phyloP scores from a whole-genome alignment of 2,329 filamentous ascomycete species.

The Alternaria metachromatica region DNA sequence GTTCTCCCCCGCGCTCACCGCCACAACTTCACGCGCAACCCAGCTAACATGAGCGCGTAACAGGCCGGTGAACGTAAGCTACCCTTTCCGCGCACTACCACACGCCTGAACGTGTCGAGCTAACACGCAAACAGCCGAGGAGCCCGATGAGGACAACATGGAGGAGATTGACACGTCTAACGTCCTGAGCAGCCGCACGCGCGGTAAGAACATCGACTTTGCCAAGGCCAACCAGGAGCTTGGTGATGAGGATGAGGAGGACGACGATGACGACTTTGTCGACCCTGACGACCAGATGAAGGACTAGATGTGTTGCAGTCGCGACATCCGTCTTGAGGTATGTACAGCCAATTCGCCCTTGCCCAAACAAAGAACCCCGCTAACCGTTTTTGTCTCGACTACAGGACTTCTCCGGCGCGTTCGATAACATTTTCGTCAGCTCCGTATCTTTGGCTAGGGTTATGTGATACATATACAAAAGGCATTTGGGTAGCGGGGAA shows the following conservation, averaged over 20 bases:
- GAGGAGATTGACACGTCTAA: slow-evolving; percentile 91
- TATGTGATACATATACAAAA: slow-evolving; percentile 23
- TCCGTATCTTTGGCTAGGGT: slow-evolving; percentile 21
- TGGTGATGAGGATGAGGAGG: slow-evolving; percentile 75
- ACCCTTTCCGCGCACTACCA: slow-evolving; percentile 7
- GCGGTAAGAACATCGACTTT: slow-evolving; percentile 91
- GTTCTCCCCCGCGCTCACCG: slow-evolving; percentile 31
- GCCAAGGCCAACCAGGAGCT: slow-evolving; percentile 85
- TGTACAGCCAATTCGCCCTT: background rate
- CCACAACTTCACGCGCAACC: slow-evolving; percentile 16
- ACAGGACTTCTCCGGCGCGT: slow-evolving; percentile 24
- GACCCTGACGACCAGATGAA: slow-evolving; percentile 74
- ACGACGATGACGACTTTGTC: slow-evolving; percentile 75
- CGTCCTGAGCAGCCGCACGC: slow-evolving; percentile 85
- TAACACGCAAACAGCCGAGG: slow-evolving; percentile 57
- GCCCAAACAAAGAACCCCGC: slow-evolving; percentile 4
- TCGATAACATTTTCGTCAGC: slow-evolving; percentile 24
- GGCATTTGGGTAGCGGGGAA: slow-evolving; percentile 34
- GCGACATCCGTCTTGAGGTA: slow-evolving; percentile 26
- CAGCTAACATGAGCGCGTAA: slow-evolving; percentile 30
- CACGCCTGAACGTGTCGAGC: slow-evolving; percentile 10
- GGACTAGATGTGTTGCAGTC: slow-evolving; percentile 49
- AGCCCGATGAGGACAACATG: slow-evolving; percentile 78
- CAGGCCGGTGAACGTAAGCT: slow-evolving; percentile 48
- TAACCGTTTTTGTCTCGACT: background rate